A percentile compares a stretch with the other conserved stretches of the same genome.
Conservation (phyloP, 176 grass and related monocot species). For the Juncus effusus region DNA sequence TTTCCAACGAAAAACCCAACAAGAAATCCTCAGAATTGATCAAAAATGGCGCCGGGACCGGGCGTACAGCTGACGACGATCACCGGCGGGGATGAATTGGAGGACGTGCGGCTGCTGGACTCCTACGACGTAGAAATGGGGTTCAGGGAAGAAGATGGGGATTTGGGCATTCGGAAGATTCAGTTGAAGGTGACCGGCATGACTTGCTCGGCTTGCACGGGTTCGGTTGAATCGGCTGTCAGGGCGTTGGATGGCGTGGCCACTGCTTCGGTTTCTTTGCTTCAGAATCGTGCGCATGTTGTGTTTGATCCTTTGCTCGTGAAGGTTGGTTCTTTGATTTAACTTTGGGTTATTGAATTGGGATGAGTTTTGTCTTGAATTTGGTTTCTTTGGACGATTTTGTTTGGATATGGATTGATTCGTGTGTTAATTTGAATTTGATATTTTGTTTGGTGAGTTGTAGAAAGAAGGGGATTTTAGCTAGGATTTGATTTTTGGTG, state of each 20-base stretch:
- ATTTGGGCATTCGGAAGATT: slow-evolving; percentile 42
- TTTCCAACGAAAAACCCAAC: not conserved
- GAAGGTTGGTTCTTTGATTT: slow-evolving; percentile 47
- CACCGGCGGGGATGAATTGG: slow-evolving; percentile 50
- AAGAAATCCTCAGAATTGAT: not conserved
- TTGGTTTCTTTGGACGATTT: not conserved
- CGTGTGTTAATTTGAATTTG: not conserved
- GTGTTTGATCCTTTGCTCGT: slow-evolving; percentile 74
- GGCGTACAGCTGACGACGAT: slow-evolving; percentile 60
- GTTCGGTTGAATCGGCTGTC: slow-evolving; percentile 73
- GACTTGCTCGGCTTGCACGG: slow-evolving; percentile 91
- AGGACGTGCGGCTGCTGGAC: slow-evolving; percentile 78
- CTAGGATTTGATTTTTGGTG: not conserved
- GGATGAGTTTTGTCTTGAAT: not conserved
- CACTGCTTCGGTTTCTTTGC: slow-evolving; percentile 59
- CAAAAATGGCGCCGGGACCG: slow-evolving; percentile 25
- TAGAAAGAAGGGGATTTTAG: not conserved
- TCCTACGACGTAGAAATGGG: slow-evolving; percentile 42
- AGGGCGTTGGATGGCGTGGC: slow-evolving; percentile 45
- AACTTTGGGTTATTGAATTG: not conserved
- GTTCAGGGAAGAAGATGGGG: slow-evolving; percentile 27
- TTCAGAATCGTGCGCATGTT: slow-evolving; percentile 81
- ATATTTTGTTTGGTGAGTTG: not conserved
- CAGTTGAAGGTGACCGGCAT: slow-evolving; percentile 78
- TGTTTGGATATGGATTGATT: not conserved